Evolutionary conservation across 192 early-diverging fungal species (phyloP), one percentile per base, ranked within the genome.

Genomic region (Dimargaris cristalligena): DNA sequence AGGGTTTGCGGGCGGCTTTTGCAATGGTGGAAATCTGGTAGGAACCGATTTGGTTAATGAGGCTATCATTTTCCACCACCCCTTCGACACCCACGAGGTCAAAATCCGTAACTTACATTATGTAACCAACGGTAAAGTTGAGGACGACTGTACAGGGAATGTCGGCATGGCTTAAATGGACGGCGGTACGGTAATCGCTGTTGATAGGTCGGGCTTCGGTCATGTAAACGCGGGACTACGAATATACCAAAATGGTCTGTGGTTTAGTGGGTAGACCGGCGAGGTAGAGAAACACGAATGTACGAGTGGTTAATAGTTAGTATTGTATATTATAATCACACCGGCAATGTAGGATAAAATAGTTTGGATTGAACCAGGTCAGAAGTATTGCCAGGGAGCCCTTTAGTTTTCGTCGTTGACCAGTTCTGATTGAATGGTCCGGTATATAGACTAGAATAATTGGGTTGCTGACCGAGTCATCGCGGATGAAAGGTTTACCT

Each of bases 81-180:
- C 91, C 95, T 70, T 99, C 96, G 9, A 94, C 96, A 20, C 96
- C 96, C 31, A 92, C 92, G 64, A 99, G 77, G n/a, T 95, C 88
- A 78, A 94, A 78, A 64, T 99, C 93, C 20, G 97, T 92, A 65
- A 87, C 86, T 60, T 91, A 85, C 76, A 99, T 93, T 58, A 93
- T 78, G 70, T 88, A 94, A 32, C 89, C 91, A 4, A 94, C 88
- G 3, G 94, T 91, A 3, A 87, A 75, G 67, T 99, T 94, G 63
- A 89, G 67, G 38, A 99, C 82, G 25, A 90, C 79, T 46, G 84
- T 81, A 20, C 86, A 88, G 9, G 85, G 85, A 45, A 98, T 87
- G 60, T 86, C 85, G 34, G 81, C 69, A 61, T 67, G 67, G 46
- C 80, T 67, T 58, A 98, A 76, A 52, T 82, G 78, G 25, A 76